These are phyloP conservation scores for Alnus rubra DNA, from an alignment of 306 rosid species.

Conservation along the genomic window DNA sequence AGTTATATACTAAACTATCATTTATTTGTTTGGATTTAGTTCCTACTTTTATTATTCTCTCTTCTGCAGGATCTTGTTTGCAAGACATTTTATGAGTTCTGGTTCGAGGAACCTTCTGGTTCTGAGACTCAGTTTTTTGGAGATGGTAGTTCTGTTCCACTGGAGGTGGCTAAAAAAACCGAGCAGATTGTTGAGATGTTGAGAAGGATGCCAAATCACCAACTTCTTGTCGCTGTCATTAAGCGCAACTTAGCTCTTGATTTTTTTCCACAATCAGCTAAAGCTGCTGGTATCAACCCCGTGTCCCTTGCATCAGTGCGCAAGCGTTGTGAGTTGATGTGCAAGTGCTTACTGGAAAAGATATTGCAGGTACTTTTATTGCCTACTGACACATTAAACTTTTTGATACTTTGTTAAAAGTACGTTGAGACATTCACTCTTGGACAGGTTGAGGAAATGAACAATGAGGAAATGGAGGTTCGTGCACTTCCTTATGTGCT, in stretches of 20 bases:
- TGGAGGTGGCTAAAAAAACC: constrained; percentile 82
- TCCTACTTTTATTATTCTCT: constrained; percentile 26
- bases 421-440: constrained; percentile 15
- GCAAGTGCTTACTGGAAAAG: constrained; percentile 95
- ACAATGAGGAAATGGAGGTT: constrained; percentile 63
- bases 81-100: constrained; percentile 93
- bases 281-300: constrained; percentile 86
- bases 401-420: constrained; percentile 23
- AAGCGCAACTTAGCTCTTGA: constrained; percentile 95
- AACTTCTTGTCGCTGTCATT: constrained; percentile 79
- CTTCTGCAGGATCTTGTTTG: constrained; percentile 87
- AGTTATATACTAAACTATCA: not conserved
- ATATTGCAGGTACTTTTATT: constrained; percentile 69
- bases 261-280: constrained; percentile 91
- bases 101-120: constrained; percentile 94
- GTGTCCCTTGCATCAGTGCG: constrained; percentile 76
- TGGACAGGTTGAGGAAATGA: constrained; percentile 85
- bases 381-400: constrained; percentile 15
- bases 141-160: constrained; percentile 88
- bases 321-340: constrained; percentile 94
- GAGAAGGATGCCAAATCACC: constrained; percentile 82
- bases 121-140: constrained; percentile 67
- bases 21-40: constrained; percentile 10
- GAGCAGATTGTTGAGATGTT: constrained; percentile 95
- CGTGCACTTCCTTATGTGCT: constrained; percentile 83